Evolutionary conservation across 345 rosid genomes (phyloP), one percentile per base, ranked within the genome.

Genomic region (Boechera stricta): DNA sequence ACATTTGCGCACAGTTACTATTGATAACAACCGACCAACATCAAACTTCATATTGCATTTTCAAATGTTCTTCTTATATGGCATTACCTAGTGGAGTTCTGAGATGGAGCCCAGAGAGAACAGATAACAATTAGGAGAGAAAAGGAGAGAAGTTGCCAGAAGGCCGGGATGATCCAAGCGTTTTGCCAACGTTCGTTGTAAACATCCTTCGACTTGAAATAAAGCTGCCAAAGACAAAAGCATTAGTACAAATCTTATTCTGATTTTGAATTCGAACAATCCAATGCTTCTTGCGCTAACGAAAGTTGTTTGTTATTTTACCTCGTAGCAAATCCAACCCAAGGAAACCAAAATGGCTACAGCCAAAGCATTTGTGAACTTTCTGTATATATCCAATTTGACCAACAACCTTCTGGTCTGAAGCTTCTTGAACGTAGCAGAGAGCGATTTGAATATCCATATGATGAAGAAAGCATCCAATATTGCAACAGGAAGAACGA

Each of bases 251-350:
- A 4, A 45, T 53, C 42, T 62, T 64, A 16, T 36, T 1, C 1
- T 33, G 57, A 33, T 35, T 26, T 16, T 56, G 12, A 31, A 11
- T n/a, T 57, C 10, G 2, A 33, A 68, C 44, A 29, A 42, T 47
- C 52, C 41, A n/a, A 16, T 10, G 32, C 26, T 26, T 54, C 39
- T 72, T 2, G 0, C 15, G 29, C 12, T 36, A 4, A 59, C 48
- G 39, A 38, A 32, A 54, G 47, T 67, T 53, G 15, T 9, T 26
- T 57, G 7, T n/a, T 6, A 10, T 4, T 45, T 69, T 84, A 95
- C 99, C 98, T 95, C 98, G 35, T 95, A 95, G 88, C 98, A 95
- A 75, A 86, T 86, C 99, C 98, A 95, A 65, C 99, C 98, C 29
- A 91, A 88, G 48, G 99, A 95, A 41, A 93, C 92, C 60, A 93